Evolutionary conservation across 179 eudicot genomes (phyloP).

Genomic region (Gypsophila paniculata): DNA sequence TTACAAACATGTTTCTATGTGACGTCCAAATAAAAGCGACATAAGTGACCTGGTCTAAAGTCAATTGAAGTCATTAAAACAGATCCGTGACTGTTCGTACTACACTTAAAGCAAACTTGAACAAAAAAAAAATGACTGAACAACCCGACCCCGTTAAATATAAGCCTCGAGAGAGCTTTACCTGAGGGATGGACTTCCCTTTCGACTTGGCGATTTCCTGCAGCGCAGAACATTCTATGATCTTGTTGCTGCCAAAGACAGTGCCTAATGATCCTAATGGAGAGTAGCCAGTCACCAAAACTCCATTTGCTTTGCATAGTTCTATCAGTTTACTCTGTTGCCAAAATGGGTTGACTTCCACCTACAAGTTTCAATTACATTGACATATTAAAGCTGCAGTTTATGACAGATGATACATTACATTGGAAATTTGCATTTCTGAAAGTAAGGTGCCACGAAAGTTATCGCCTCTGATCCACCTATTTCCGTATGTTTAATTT

Average conservation of each 20-base stretch:
- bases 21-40: too few species aligned
- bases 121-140: too few species aligned
- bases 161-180: constrained; percentile 10
- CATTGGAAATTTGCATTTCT: too few species aligned
- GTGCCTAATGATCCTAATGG: constrained; percentile 48
- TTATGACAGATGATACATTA: too few species aligned
- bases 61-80: not conserved
- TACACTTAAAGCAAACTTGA: too few species aligned
- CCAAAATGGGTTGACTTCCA: constrained; percentile 70
- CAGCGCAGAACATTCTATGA: constrained; percentile 38
- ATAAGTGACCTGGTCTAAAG: not conserved
- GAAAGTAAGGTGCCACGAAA: too few species aligned
- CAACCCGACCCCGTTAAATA: too few species aligned
- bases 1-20: too few species aligned
- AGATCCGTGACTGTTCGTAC: not conserved
- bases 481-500: too few species aligned
- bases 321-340: constrained; percentile 54
- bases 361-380: constrained; percentile 26
- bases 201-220: constrained; percentile 26
- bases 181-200: constrained; percentile 36
- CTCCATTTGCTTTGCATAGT: constrained; percentile 42
- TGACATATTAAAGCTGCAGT: not conserved
- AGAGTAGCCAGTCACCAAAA: constrained; percentile 50
- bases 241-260: constrained; percentile 31
- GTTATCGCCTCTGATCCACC: too few species aligned